Percentiles rank a stretch among this genome's conserved stretches.
These are phyloP conservation scores for Psilocybe cubensis DNA, from an alignment of 768 basidiomycete species.

Conservation along the genomic window DNA sequence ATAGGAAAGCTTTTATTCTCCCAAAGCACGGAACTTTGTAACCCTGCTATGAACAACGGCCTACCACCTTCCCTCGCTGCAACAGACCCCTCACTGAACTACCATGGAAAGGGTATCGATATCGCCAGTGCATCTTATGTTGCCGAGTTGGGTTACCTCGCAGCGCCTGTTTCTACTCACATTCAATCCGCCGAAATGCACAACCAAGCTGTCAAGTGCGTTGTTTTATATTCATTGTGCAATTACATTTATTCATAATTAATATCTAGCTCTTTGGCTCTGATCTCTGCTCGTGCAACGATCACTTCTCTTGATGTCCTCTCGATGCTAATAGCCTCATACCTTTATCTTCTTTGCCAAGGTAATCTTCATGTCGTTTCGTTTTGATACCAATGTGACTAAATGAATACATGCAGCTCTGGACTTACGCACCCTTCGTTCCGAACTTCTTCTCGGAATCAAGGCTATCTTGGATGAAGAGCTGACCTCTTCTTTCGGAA, in stretches of 20 bases:
- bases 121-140: constrained; percentile 84
- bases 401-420: constrained; percentile 47
- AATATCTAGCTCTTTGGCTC: constrained; percentile 52
- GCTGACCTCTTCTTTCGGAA: constrained; percentile 46
- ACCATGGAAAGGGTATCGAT: constrained; percentile 78
- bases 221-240: constrained; percentile 7
- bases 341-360: constrained; percentile 76
- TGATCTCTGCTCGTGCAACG: constrained; percentile 78
- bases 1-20: constrained; percentile 74
- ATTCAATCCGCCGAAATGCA: constrained; percentile 87
- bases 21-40: constrained; percentile 74
- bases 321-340: constrained; percentile 68
- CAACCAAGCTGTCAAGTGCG: constrained; percentile 83
- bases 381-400: constrained; percentile 9
- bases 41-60: constrained; percentile 81
- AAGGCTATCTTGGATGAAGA: constrained; percentile 52
- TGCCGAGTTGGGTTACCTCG: constrained; percentile 76
- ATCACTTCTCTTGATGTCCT: constrained; percentile 72
- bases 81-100: constrained; percentile 76
- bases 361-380: constrained; percentile 26
- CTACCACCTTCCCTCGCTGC: constrained; percentile 76
- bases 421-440: constrained; percentile 76
- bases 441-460: constrained; percentile 56
- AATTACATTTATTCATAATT: constrained; percentile 1
- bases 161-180: constrained; percentile 78